Percentiles rank a stretch among this genome's conserved stretches.
phyloP scores from a whole-genome alignment of 805 yeast genomes.

The Ogataea sp. region DNA sequence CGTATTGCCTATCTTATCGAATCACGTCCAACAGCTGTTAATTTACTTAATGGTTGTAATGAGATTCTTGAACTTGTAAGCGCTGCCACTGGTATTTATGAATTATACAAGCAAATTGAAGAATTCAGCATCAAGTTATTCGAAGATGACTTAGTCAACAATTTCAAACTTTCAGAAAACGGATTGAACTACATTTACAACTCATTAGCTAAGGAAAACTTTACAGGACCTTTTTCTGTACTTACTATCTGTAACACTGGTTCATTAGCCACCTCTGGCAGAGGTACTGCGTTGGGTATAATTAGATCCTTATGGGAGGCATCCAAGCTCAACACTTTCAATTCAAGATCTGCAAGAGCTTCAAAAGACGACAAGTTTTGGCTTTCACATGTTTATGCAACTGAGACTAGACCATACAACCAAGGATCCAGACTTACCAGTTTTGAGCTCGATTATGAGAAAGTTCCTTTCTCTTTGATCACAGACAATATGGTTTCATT shows the following conservation, averaged over 20 bases:
- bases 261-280: conserved; percentile 93
- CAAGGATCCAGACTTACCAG: conserved; percentile 95
- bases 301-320: conserved; percentile 61
- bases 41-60: conserved; percentile 66
- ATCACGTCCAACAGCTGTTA: conserved; percentile 95
- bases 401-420: conserved; percentile 94
- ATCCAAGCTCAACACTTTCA: conserved; percentile 17
- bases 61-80: conserved; percentile 31
- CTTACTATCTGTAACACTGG: conserved; percentile 96
- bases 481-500: conserved; percentile 91
- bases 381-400: conserved; percentile 69
- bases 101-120: conserved; percentile 26
- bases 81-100: conserved; percentile 13
- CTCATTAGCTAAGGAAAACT: conserved; percentile 36
- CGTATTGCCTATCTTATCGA: conserved; percentile 59
- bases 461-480: conserved; percentile 80
- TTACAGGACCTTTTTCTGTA: conserved; percentile 64
- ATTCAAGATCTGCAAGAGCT: no score
- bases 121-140: conserved; percentile 48
- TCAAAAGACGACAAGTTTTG: conserved; percentile 36
- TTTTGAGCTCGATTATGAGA: conserved; percentile 77
- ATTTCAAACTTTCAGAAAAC: conserved; percentile 67
- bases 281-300: conserved; percentile 94
- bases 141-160: conserved; percentile 72
- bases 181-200: conserved; percentile 65